Evolutionary conservation across 1,284 basidiomycete species (phyloP).

Genomic region (Ustilago trichophora): DNA sequence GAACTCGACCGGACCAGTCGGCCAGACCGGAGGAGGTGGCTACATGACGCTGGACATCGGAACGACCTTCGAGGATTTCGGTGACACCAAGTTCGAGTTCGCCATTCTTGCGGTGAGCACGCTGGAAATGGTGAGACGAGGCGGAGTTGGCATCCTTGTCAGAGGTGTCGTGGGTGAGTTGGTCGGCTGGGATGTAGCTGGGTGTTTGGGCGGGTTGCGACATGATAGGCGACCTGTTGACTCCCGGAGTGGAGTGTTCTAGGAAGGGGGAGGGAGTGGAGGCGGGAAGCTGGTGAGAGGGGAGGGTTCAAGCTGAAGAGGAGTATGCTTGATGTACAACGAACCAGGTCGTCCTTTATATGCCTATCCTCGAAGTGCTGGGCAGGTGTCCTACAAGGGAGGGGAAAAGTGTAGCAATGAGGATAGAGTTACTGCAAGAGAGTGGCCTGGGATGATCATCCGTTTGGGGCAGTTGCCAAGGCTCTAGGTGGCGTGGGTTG

Average conservation of each 20-base stretch:
- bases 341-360: not conserved
- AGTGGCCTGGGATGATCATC: too few species aligned
- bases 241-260: not conserved
- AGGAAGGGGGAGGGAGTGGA: not conserved
- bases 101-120: conserved; percentile 34
- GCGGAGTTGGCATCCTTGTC: conserved; percentile 29
- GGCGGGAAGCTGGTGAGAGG: too few species aligned
- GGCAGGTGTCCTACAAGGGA: too few species aligned
- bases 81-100: conserved; percentile 51
- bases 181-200: conserved; percentile 43
- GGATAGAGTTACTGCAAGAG: too few species aligned
- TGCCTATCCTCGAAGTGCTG: not conserved
- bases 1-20: conserved; percentile 32
- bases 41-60: conserved; percentile 36
- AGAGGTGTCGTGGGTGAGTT: conserved; percentile 26
- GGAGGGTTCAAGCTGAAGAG: conserved; percentile 1
- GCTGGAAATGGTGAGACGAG: conserved; percentile 46
- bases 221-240: conserved; percentile 12
- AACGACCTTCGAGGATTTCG: conserved; percentile 49
- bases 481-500: too few species aligned
- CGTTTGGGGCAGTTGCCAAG: too few species aligned
- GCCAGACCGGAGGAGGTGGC: conserved; percentile 26
- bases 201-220: conserved; percentile 20
- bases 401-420: too few species aligned
- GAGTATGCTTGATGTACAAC: too few species aligned